A percentile compares a stretch with the other conserved stretches of the same genome.
Conservation (phyloP, 1,139 yeast species). For the Saccharomyces uvarum region DNA sequence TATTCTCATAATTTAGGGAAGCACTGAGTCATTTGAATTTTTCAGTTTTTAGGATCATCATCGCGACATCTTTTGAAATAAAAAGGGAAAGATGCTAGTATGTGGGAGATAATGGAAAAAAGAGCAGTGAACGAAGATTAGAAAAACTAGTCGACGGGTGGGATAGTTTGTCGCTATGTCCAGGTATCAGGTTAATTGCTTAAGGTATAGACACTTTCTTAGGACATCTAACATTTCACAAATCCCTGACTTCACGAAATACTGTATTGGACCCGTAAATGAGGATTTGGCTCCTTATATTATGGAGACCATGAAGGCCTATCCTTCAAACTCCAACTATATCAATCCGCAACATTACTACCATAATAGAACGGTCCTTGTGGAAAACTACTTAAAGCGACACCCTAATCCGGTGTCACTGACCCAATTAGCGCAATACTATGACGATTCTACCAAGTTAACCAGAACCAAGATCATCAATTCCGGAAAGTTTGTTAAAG, state of each 20-base stretch:
- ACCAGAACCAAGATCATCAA: constrained; percentile 71
- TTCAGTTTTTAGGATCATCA: not conserved
- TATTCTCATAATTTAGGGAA: not conserved
- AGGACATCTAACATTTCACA: constrained; percentile 22
- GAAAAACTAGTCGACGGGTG: not conserved
- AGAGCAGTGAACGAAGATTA: not conserved
- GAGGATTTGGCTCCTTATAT: constrained; percentile 30
- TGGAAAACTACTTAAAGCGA: constrained; percentile 57
- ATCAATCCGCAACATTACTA: constrained; percentile 65
- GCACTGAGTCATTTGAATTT: not conserved
- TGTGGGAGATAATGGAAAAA: not conserved
- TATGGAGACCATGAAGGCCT: constrained; percentile 27
- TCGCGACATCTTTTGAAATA: not conserved
- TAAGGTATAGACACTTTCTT: constrained; percentile 14
- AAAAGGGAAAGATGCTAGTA: not conserved
- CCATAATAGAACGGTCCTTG: constrained; percentile 58
- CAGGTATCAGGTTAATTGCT: not conserved
- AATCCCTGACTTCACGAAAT: constrained; percentile 29
- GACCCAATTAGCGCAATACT: constrained; percentile 82
- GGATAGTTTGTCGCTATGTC: not conserved
- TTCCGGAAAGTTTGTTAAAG: constrained; percentile 80
- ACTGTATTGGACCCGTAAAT: constrained; percentile 26
- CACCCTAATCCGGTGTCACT: constrained; percentile 84
- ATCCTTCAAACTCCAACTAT: constrained; percentile 31
- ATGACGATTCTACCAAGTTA: constrained; percentile 47